phyloP scores from a whole-genome alignment of 352 stramenopile species.

The Discostella stelligera region DNA sequence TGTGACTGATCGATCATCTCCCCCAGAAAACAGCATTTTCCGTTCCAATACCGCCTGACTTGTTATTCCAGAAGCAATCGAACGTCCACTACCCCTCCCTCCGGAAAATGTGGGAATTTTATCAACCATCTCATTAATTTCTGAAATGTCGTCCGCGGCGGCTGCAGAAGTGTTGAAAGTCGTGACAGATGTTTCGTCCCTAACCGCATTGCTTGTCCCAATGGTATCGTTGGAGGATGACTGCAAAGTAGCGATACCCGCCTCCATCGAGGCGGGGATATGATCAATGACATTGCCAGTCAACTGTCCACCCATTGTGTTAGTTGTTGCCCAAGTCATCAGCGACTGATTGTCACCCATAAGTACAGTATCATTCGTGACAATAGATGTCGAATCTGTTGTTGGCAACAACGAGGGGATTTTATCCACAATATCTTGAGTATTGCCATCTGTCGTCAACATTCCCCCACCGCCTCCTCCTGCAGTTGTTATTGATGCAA shows the following conservation, averaged over 20 bases:
- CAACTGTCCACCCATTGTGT: conserved; percentile 25
- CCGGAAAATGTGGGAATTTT: conserved; percentile 31
- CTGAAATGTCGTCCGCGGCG: conserved; percentile 1
- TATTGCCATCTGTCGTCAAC: conserved; percentile 4
- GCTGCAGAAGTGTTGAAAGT: conserved; percentile 2
- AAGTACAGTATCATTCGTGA: conserved; percentile 19
- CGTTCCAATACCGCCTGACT: conserved; percentile 14
- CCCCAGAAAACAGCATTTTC: conserved; percentile 1
- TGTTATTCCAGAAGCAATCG: conserved; percentile 19
- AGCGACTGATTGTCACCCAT: conserved; percentile 23
- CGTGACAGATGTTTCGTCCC: conserved; percentile 1
- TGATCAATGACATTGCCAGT: conserved; percentile 31
- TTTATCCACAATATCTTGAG: conserved; percentile 25
- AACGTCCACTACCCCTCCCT: conserved; percentile 13
- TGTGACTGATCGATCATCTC: conserved; percentile 29
- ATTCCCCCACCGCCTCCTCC: not conserved
- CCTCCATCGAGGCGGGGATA: conserved; percentile 5
- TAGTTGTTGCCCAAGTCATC: conserved; percentile 20
- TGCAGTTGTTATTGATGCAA: conserved; percentile 33
- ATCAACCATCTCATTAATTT: conserved; percentile 21
- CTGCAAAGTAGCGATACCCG: not conserved
- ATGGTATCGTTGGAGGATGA: conserved; percentile 8
- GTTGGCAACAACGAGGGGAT: conserved; percentile 15
- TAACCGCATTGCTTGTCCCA: conserved; percentile 4
- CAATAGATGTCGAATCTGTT: not conserved